Evolutionary conservation across 306 rosid genomes (phyloP), one percentile per base, ranked within the genome.

Genomic region (Dryas drummondii): DNA sequence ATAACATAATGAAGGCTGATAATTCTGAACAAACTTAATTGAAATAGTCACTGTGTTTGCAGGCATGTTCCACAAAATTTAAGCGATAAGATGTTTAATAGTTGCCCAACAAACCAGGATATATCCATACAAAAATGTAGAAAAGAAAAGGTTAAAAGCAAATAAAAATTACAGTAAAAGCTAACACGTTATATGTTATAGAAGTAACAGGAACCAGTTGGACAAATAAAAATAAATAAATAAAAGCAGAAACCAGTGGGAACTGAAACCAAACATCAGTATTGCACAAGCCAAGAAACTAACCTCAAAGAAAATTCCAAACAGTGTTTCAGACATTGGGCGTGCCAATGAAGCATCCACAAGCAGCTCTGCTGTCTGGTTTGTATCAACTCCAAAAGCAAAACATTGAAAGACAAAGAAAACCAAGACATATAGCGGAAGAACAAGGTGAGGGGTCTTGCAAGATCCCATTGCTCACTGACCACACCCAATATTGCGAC

Each of bases 291-390:
- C 26, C 63, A 47, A 32, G 42, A 51, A 61, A 52, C 66, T 13
- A 58, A 93, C 98, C 98, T 93, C 98, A 71, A 93, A 93, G 86
- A 93, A 93, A 73, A 86, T 49, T 64, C 98, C 98, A 56, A 91
- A 93, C 63, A 90, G 86, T 13, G 96, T 91, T 0, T 89, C 78
- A 0, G 97, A 84, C 45, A 93, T 91, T 41, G 41, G 84, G 63
- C 70, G 84, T 47, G 79, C 87, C 6, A 87, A 83, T 56, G 84
- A 92, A 85, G 93, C 97, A 82, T 93, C 17, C 14, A 93, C 87
- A 53, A 19, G 15, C 12, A 93, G 87, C 19, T 51, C 22, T 15
- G 92, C 59, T 4, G 83, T 86, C 66, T 79, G 79, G 63, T 50
- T 77, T 49, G 91, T 64, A 17, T 75, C 90, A 16, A 58, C 55